These are phyloP conservation scores for Phaeoacremonium minimum DNA, from an alignment of 2,329 filamentous ascomycete genomes.

Conservation along the genomic window DNA sequence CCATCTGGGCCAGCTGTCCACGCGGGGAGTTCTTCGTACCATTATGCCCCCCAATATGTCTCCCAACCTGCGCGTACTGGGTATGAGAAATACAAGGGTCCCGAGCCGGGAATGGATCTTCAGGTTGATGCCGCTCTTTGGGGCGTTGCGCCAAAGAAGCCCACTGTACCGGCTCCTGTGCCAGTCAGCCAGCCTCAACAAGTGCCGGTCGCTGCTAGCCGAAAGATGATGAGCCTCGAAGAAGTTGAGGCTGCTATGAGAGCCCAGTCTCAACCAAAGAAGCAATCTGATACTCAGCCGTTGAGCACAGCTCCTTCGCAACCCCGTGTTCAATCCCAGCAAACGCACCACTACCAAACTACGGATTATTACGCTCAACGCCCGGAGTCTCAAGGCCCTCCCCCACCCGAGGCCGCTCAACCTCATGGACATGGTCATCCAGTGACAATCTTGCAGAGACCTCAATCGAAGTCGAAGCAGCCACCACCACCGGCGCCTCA, in stretches of 20 bases:
- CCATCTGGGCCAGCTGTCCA: constrained; percentile 22
- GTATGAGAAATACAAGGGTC: constrained; percentile 86
- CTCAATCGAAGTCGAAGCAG: constrained; percentile 37
- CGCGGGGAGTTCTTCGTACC: constrained; percentile 22
- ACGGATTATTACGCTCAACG: constrained; percentile 8
- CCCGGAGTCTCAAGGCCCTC: constrained; percentile 5
- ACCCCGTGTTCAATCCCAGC: constrained; percentile 20
- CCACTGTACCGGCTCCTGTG: constrained; percentile 27
- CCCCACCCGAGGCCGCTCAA: constrained; percentile 17
- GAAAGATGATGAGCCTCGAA: constrained; percentile 91
- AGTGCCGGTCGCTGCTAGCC: constrained; percentile 33
- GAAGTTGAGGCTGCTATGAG: constrained; percentile 95
- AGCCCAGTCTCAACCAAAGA: constrained; percentile 51
- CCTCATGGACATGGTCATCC: constrained; percentile 39
- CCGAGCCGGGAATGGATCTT: constrained; percentile 81
- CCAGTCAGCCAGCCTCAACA: constrained; percentile 15
- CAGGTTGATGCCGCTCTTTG: constrained; percentile 92
- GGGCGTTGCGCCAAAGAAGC: constrained; percentile 68
- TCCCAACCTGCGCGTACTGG: constrained; percentile 68
- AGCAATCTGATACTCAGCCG: constrained; percentile 32
- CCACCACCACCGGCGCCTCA: constrained; percentile 24
- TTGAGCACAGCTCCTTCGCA: constrained; percentile 20
- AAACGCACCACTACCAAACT: constrained; percentile 9
- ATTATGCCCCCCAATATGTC: constrained; percentile 33
- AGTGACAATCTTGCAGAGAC: constrained; percentile 52